A percentile compares a stretch with the other conserved stretches of the same genome.
Evolutionary conservation across 2,329 filamentous ascomycete species (phyloP).

Genomic region (Triangularia setosa): DNA sequence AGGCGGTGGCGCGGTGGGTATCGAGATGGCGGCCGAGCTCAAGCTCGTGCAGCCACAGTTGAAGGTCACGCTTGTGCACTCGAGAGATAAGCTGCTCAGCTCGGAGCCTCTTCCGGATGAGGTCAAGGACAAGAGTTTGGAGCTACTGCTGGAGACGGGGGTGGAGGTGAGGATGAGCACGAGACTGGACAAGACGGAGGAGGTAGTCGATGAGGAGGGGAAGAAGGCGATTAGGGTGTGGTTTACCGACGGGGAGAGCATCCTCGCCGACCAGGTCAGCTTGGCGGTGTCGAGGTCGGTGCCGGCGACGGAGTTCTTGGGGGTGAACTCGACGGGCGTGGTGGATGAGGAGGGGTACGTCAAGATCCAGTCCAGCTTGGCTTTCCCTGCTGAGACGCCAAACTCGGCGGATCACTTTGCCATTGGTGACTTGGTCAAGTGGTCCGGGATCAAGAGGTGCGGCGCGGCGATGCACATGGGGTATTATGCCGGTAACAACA

Average conservation of each 20-base stretch:
- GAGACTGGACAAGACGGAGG: constrained; percentile 49
- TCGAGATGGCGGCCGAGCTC: constrained; percentile 77
- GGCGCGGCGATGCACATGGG: constrained; percentile 74
- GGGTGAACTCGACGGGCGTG: constrained; percentile 41
- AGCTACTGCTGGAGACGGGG: constrained; percentile 56
- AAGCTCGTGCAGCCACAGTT: constrained; percentile 62
- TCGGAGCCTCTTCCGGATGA: constrained; percentile 68
- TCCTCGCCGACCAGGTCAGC: constrained; percentile 62
- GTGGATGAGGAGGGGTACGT: constrained; percentile 65
- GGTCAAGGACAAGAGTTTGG: constrained; percentile 59
- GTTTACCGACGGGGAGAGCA: constrained; percentile 56
- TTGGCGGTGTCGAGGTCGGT: constrained; percentile 63
- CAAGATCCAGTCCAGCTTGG: constrained; percentile 56
- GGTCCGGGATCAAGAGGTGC: constrained; percentile 77
- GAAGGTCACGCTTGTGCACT: constrained; percentile 72
- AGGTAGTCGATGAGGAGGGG: constrained; percentile 43
- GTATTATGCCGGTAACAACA: constrained; percentile 61
- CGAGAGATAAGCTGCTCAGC: constrained; percentile 64
- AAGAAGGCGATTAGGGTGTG: constrained; percentile 44
- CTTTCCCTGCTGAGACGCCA: constrained; percentile 50
- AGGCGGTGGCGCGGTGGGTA: constrained; percentile 71
- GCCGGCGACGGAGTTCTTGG: constrained; percentile 60
- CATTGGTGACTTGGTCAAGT: constrained; percentile 64
- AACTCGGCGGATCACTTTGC: constrained; percentile 63
- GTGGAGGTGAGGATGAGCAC: constrained; percentile 63